Evolutionary conservation across 2,329 filamentous ascomycete genomes (phyloP).

Genomic region (Colletotrichum neosansevieriae): DNA sequence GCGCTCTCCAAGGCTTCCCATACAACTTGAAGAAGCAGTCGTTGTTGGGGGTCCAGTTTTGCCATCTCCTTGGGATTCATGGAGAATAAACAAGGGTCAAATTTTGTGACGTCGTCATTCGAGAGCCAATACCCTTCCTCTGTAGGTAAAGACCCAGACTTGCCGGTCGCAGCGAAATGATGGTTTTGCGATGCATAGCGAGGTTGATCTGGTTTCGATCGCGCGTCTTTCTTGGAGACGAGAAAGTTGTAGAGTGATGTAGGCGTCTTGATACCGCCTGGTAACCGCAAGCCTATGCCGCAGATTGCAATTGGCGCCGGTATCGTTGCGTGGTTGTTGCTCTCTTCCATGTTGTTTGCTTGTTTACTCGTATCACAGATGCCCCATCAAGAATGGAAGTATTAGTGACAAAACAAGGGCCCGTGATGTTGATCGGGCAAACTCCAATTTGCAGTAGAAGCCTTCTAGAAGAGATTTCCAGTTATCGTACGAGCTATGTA

Average conservation of each 20-base stretch:
- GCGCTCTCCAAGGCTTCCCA: constrained; percentile 48
- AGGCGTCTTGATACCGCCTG: constrained; percentile 31
- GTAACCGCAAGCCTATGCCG: constrained; percentile 33
- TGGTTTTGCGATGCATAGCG: constrained; percentile 16
- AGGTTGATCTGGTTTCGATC: constrained; percentile 13
- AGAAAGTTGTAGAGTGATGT: constrained; percentile 29
- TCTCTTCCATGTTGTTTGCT: not conserved
- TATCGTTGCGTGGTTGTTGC: not conserved
- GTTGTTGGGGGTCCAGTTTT: constrained; percentile 49
- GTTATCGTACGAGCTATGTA: not conserved
- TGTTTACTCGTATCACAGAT: no score
- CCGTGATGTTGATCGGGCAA: not conserved
- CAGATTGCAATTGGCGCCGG: constrained; percentile 30
- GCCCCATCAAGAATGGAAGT: not conserved
- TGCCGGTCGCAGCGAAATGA: constrained; percentile 21
- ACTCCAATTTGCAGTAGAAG: not conserved
- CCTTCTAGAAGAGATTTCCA: not conserved
- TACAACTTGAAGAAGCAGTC: constrained; percentile 47
- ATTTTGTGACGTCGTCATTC: constrained; percentile 18
- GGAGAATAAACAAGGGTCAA: constrained; percentile 42
- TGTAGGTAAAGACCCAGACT: not conserved
- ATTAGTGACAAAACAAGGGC: not conserved
- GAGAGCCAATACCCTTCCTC: constrained; percentile 30
- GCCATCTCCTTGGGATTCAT: constrained; percentile 45
- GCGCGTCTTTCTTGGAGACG: constrained; percentile 30